Evolutionary conservation across 306 rosid species (phyloP).

Genomic region (Pterocarpus macrocarpus): DNA sequence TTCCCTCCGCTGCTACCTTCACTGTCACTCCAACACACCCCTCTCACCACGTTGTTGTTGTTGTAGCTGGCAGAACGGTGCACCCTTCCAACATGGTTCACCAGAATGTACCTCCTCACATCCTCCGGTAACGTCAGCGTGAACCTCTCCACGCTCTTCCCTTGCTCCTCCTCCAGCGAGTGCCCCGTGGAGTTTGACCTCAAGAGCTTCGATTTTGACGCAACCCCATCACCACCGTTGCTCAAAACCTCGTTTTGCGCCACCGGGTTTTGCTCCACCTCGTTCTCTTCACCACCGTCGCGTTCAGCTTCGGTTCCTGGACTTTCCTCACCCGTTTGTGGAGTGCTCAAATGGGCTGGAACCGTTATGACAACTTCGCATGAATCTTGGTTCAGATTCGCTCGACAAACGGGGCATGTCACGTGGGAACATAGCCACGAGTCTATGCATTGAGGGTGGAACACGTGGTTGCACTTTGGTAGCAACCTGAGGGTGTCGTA

Average conservation of each 20-base stretch:
- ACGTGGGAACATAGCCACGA: slow-evolving; percentile 71
- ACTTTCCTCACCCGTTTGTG: slow-evolving; percentile 7
- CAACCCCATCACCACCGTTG: background rate
- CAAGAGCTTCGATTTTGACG: slow-evolving; percentile 21
- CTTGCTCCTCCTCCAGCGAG: slow-evolving; percentile 57
- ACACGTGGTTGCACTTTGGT: slow-evolving; percentile 78
- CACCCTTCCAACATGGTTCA: slow-evolving; percentile 47
- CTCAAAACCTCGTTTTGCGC: background rate
- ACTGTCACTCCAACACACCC: slow-evolving; percentile 41
- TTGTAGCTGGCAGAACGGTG: slow-evolving; percentile 60
- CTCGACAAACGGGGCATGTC: slow-evolving; percentile 83
- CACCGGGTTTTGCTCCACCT: background rate
- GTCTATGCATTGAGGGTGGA: slow-evolving; percentile 77
- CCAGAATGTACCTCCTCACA: slow-evolving; percentile 60
- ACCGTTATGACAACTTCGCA: slow-evolving; percentile 36
- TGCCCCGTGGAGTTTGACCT: slow-evolving; percentile 87
- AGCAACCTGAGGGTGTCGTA: slow-evolving; percentile 71
- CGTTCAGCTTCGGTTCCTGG: background rate
- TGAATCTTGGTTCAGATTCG: slow-evolving; percentile 49
- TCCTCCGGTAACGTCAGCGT: slow-evolving; percentile 66
- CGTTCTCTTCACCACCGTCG: background rate
- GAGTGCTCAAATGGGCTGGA: slow-evolving; percentile 33
- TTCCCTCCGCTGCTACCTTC: slow-evolving; percentile 24
- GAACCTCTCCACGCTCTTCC: slow-evolving; percentile 59
- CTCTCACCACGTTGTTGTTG: slow-evolving; percentile 53